phyloP scores from a whole-genome alignment of 2,329 filamentous ascomycete species.

The Pseudohalonectria lignicola region DNA sequence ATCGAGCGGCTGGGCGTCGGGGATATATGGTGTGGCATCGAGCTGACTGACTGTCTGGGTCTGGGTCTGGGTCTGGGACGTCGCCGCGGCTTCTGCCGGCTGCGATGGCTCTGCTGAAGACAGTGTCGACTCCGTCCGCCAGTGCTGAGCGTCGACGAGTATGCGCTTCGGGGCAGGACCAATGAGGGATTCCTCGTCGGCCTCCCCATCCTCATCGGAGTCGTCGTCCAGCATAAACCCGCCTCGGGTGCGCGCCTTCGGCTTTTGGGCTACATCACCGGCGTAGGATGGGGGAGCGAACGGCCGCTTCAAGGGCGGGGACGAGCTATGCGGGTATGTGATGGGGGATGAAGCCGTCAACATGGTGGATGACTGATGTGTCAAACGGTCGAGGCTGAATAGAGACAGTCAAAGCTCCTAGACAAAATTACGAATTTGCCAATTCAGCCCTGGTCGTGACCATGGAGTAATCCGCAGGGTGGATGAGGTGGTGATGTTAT shows the following conservation, averaged over 20 bases:
- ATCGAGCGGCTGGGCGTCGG: background rate
- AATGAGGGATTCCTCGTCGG: background rate
- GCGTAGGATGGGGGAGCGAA: background rate
- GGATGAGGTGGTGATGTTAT: too few species aligned
- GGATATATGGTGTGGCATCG: background rate
- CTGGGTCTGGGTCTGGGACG: too few species aligned
- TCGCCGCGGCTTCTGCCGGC: too few species aligned
- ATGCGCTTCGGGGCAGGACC: slow-evolving; percentile 2
- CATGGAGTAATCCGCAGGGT: too few species aligned
- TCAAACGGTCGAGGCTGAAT: too few species aligned
- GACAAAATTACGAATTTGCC: too few species aligned
- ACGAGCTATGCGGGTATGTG: slow-evolving; percentile 3
- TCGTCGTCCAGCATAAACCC: slow-evolving; percentile 6
- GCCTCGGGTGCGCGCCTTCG: slow-evolving; percentile 3
- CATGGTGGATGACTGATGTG: background rate
- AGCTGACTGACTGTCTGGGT: too few species aligned
- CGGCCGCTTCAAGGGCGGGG: slow-evolving; percentile 3
- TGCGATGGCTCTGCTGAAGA: too few species aligned
- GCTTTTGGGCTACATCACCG: background rate
- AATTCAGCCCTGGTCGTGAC: too few species aligned
- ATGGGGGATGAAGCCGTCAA: slow-evolving; percentile 5
- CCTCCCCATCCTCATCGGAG: slow-evolving; percentile 2
- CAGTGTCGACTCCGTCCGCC: too few species aligned
- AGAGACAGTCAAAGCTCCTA: too few species aligned
- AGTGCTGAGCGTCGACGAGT: too few species aligned